These are phyloP conservation scores for Rauvolfia tetraphylla DNA, from an alignment of 257 asterid species.

Conservation along the genomic window DNA sequence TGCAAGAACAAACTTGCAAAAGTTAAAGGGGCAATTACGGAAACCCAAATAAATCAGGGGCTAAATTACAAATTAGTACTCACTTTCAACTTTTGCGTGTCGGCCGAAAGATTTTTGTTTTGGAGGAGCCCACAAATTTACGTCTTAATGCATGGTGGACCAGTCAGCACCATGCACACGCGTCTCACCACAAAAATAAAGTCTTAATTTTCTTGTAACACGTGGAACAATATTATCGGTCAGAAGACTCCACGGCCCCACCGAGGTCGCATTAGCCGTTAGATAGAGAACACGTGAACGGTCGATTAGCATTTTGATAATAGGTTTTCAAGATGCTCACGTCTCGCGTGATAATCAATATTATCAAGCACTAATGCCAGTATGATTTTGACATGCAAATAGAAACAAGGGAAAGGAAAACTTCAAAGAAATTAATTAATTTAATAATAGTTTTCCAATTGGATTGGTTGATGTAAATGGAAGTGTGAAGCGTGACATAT, in stretches of 20 bases:
- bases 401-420: background rate
- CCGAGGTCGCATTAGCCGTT: background rate
- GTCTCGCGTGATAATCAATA: slow-evolving; percentile 34
- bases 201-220: background rate
- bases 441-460: background rate
- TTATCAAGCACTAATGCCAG: slow-evolving; percentile 26
- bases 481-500: slow-evolving; percentile 37
- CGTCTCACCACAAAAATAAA: slow-evolving; percentile 17
- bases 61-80: slow-evolving; percentile 21
- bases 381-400: slow-evolving; percentile 30
- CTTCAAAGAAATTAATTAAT: no score
- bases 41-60: slow-evolving; percentile 13
- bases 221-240: background rate
- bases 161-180: slow-evolving; percentile 36
- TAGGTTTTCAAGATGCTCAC: slow-evolving; percentile 30
- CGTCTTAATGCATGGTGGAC: slow-evolving; percentile 33
- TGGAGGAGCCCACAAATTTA: slow-evolving; percentile 27
- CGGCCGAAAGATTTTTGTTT: slow-evolving; percentile 30
- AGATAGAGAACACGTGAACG: slow-evolving; percentile 36
- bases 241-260: background rate
- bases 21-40: background rate
- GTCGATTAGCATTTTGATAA: background rate
- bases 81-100: slow-evolving; percentile 30
- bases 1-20: background rate
- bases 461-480: slow-evolving; percentile 28